Evolutionary conservation across 768 basidiomycete genomes (phyloP).

Genomic region (Gautieria morchelliformis): DNA sequence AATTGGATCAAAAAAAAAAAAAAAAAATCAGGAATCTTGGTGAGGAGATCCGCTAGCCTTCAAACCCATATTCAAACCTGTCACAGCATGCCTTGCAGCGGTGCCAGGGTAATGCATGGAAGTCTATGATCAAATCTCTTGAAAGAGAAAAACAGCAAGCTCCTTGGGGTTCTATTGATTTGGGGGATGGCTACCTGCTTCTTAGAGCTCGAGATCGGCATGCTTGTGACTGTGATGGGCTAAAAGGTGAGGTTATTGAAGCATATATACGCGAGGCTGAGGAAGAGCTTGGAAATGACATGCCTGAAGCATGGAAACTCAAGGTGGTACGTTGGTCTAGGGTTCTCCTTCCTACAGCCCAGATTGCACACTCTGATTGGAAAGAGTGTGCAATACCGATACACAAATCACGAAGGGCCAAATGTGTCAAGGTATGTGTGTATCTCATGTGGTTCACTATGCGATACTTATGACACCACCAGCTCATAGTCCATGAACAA

Average conservation of each 20-base stretch:
- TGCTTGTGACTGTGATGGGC: background rate
- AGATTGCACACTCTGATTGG: background rate
- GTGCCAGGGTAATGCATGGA: background rate
- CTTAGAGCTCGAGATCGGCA: background rate
- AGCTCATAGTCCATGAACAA: no score
- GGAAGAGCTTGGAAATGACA: background rate
- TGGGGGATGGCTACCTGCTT: background rate
- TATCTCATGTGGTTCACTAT: no score
- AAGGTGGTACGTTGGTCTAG: background rate
- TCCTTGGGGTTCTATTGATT: background rate
- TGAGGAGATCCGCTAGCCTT: slow-evolving; percentile 3
- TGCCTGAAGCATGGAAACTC: background rate
- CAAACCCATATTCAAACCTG: slow-evolving; percentile 1
- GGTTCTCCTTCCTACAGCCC: background rate
- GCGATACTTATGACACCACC: no score
- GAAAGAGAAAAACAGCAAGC: background rate
- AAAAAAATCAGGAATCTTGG: slow-evolving; percentile 2
- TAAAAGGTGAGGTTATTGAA: background rate
- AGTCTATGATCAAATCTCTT: background rate
- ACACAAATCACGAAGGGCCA: background rate
- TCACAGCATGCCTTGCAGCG: background rate
- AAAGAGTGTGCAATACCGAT: background rate
- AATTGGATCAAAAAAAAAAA: no score
- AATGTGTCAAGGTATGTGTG: background rate
- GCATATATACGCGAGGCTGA: background rate